These are phyloP conservation scores for Trichoderma asperelloides DNA, from an alignment of 495 filamentous ascomycete species.

Conservation along the genomic window DNA sequence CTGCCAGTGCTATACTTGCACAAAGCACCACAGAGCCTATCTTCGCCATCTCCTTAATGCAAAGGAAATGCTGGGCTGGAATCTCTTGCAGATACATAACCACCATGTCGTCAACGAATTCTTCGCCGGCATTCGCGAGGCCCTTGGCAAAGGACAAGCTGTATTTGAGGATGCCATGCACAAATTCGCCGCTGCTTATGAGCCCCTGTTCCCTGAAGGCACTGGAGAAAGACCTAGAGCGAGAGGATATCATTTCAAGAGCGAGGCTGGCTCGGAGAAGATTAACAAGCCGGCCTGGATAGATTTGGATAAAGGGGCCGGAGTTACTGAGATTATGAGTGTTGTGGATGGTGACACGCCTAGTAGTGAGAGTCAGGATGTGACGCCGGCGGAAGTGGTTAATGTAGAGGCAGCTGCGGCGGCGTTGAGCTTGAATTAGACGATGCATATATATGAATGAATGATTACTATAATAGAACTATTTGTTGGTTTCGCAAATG, in stretches of 20 bases:
- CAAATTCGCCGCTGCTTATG: conserved; percentile 54
- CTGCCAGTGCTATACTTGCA: conserved; percentile 81
- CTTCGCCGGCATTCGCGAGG: conserved; percentile 56
- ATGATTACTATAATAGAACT: too few species aligned
- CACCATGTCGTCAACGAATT: conserved; percentile 61
- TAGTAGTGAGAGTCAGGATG: not conserved
- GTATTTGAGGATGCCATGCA: conserved; percentile 53
- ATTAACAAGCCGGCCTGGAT: conserved; percentile 62
- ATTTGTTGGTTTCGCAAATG: not conserved
- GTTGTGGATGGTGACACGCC: not conserved
- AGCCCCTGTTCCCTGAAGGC: conserved; percentile 56
- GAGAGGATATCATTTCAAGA: conserved; percentile 77
- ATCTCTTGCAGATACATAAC: conserved; percentile 86
- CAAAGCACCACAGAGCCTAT: conserved; percentile 75
- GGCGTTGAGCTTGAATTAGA: not conserved
- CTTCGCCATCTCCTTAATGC: conserved; percentile 77
- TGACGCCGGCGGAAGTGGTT: not conserved
- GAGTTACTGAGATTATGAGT: not conserved
- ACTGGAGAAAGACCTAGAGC: conserved; percentile 73
- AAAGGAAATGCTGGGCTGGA: conserved; percentile 95
- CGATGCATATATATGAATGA: not conserved
- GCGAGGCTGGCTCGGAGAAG: conserved; percentile 54
- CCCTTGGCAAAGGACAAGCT: conserved; percentile 41
- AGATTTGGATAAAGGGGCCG: conserved; percentile 17
- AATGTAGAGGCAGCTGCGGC: not conserved